phyloP scores from a whole-genome alignment of 1,284 basidiomycete genomes.

The Leccinum griseonigrum region DNA sequence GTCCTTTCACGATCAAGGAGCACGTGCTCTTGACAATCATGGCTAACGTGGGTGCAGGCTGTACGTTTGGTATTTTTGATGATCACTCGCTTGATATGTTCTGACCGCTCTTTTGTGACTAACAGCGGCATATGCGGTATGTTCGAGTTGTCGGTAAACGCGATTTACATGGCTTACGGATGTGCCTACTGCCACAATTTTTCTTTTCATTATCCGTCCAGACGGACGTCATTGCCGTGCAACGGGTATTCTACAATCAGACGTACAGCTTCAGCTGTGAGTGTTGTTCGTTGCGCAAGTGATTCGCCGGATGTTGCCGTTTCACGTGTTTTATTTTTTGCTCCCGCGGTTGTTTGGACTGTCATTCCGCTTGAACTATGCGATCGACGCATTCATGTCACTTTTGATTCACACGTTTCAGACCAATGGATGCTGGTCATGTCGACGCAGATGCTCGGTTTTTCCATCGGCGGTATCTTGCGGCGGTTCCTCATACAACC shows the following conservation, averaged over 20 bases:
- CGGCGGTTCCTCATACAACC: conserved; percentile 81
- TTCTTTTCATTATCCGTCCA: conserved; percentile 18
- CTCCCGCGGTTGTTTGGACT: not conserved
- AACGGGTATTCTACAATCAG: conserved; percentile 65
- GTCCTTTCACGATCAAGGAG: conserved; percentile 72
- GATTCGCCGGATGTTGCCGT: not conserved
- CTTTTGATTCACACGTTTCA: conserved; percentile 21
- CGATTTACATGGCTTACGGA: not conserved
- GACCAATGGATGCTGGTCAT: conserved; percentile 79
- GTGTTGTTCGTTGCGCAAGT: conserved; percentile 15
- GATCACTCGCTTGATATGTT: not conserved
- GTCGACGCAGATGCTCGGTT: conserved; percentile 84
- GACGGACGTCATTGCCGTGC: conserved; percentile 77
- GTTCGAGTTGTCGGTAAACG: not conserved
- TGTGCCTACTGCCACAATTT: not conserved
- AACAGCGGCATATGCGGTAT: conserved; percentile 32
- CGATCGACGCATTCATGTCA: conserved; percentile 23
- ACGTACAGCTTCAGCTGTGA: conserved; percentile 59
- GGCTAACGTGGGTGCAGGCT: conserved; percentile 62
- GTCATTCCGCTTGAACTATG: conserved; percentile 12
- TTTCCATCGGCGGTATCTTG: conserved; percentile 80
- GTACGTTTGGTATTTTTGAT: conserved; percentile 16
- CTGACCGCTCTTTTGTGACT: not conserved
- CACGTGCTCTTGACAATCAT: conserved; percentile 75
- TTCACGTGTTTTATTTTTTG: not conserved